Percentiles rank a stretch among this genome's conserved stretches.
phyloP scores from a whole-genome alignment of 371 early-diverging fungal genomes.

The Rhizopus stolonifer region DNA sequence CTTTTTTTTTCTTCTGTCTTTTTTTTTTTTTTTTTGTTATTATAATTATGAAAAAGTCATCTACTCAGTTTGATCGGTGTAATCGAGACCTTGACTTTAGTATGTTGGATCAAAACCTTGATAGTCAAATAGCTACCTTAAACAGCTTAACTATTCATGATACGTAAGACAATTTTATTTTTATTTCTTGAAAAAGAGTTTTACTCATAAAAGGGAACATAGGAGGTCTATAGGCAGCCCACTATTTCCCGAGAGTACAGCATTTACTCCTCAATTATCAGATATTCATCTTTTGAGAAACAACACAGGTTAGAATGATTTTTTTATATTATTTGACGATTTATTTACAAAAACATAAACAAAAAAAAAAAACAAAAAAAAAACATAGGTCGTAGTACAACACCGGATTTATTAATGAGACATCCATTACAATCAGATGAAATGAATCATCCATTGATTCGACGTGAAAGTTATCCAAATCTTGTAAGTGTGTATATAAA shows the following conservation, averaged over 20 bases:
- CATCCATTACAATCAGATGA: constrained; percentile 10
- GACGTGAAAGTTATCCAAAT: constrained; percentile 44
- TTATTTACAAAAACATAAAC: no score
- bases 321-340: not conserved
- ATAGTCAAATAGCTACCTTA: constrained; percentile 27
- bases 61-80: constrained; percentile 3
- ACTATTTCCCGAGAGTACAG: constrained; percentile 35
- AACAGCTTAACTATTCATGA: constrained; percentile 28
- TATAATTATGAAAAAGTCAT: constrained; percentile 5
- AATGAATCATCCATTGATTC: constrained; percentile 16
- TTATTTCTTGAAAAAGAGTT: constrained; percentile 4
- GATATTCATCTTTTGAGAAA: constrained; percentile 30
- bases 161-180: constrained; percentile 24
- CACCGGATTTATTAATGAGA: constrained; percentile 16
- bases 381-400: not conserved
- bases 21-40: constrained; percentile 1
- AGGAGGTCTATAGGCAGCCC: constrained; percentile 23
- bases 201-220: constrained; percentile 26
- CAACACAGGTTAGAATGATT: not conserved
- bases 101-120: constrained; percentile 22
- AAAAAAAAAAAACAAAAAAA: not conserved
- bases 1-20: constrained; percentile 5
- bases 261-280: constrained; percentile 35
- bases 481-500: constrained; percentile 19
- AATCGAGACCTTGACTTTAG: constrained; percentile 4